phyloP scores from a whole-genome alignment of 192 early-diverging fungal species.

The Backusella australiensis region DNA sequence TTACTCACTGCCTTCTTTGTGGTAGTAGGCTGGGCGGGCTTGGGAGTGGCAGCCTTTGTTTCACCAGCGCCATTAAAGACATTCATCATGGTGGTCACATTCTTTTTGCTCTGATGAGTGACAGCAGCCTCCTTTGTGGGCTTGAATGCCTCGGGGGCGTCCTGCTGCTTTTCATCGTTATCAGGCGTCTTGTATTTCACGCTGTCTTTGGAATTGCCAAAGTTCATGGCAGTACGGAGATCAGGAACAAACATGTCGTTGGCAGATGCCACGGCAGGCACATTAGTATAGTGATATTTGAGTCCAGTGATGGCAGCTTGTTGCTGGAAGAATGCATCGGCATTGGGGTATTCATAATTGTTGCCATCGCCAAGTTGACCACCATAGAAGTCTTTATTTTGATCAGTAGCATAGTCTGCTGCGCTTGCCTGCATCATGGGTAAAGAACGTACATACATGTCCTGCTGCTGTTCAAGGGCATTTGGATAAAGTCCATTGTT shows the following conservation, averaged over 20 bases:
- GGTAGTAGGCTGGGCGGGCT: not conserved
- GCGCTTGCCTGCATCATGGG: not conserved
- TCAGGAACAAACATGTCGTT: not conserved
- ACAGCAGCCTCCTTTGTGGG: not conserved
- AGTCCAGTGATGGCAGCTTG: not conserved
- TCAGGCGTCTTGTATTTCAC: not conserved
- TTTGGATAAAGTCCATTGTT: not conserved
- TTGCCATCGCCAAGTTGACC: not conserved
- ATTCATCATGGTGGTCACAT: not conserved
- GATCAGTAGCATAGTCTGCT: not conserved
- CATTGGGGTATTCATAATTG: constrained; percentile 2
- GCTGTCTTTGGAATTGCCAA: not conserved
- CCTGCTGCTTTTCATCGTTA: not conserved
- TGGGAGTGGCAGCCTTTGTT: not conserved
- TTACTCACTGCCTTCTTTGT: constrained; percentile 6
- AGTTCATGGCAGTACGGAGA: not conserved
- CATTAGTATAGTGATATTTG: not conserved
- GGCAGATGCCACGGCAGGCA: not conserved
- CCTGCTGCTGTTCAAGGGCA: not conserved
- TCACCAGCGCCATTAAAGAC: not conserved
- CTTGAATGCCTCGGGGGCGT: not conserved
- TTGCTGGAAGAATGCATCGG: not conserved
- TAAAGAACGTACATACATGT: constrained; percentile 18
- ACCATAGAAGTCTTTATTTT: not conserved
- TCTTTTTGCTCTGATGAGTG: not conserved